phyloP scores from a whole-genome alignment of 2,329 filamentous ascomycete genomes.

The Penicillium sp. region DNA sequence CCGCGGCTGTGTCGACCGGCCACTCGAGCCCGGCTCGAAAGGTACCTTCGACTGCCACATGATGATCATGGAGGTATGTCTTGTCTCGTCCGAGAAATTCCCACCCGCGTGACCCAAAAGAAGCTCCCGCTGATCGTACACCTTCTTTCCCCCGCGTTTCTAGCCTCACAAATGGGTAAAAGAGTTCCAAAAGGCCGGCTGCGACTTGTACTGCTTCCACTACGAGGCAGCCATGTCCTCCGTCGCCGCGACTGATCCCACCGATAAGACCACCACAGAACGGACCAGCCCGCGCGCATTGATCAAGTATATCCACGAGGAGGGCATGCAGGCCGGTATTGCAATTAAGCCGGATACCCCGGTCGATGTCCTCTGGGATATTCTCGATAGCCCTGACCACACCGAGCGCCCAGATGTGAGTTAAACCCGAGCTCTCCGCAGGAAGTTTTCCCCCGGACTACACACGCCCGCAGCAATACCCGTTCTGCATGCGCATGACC shows the following conservation, averaged over 20 bases:
- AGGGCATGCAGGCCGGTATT: slow-evolving; percentile 88
- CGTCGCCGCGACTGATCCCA: slow-evolving; percentile 80
- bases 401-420: slow-evolving; percentile 87
- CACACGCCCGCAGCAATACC: neutral
- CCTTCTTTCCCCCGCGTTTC: slow-evolving; percentile 4
- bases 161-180: slow-evolving; percentile 98
- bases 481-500: neutral
- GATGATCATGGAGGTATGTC: slow-evolving; percentile 94
- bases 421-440: slow-evolving; percentile 25
- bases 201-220: slow-evolving; percentile 99
- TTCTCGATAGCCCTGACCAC: slow-evolving; percentile 74
- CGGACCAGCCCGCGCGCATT: slow-evolving; percentile 84
- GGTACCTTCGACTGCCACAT: slow-evolving; percentile 99
- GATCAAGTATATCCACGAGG: slow-evolving; percentile 87
- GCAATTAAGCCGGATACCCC: slow-evolving; percentile 92
- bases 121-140: slow-evolving; percentile 5
- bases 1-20: slow-evolving; percentile 79
- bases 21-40: slow-evolving; percentile 71
- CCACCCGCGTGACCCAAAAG: neutral
- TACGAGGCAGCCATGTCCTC: slow-evolving; percentile 91
- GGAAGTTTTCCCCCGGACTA: neutral
- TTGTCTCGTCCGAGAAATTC: neutral
- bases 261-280: slow-evolving; percentile 65
- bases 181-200: slow-evolving; percentile 91
- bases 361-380: slow-evolving; percentile 90